Evolutionary conservation across 148 eudicot genomes (phyloP), one percentile per base, ranked within the genome.

Genomic region (Pouteria glomerata): DNA sequence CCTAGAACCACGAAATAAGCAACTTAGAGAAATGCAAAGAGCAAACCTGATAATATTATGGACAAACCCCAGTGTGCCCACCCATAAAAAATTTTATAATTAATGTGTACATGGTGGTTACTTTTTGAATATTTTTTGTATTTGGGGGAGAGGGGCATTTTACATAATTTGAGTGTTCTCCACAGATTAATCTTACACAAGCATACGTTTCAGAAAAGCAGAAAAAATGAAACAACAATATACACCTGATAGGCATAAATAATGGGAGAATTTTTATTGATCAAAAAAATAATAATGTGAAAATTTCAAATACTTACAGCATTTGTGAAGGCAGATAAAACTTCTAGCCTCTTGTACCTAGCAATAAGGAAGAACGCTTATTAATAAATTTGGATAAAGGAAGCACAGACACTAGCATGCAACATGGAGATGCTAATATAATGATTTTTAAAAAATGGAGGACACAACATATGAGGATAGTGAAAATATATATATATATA

Each of bases 321-420:
- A 82, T 91, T 95, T 52, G 99, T 95, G 80, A 95, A 95, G 68
- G 99, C 99, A 70, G 99, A 70, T 75, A 95, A 83, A 80, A 95
- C 99, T 78, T 95, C 99, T 71, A 95, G 85, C 81, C 99, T 86
- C 77, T 88, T 95, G 79, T 91, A 95, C 90, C 99, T 95, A 88
- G 60, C 61, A 71, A 14, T 21, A 66, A 68, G 60, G 75, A 35
- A 61, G n/a, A 68, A 70, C 15, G 52, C 26, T n/a, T 2, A 31
- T 76, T 35, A 75, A 34, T 57, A 33, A 14, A 42, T 16, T 14
- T 35, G 33, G 27, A 33, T 23, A 13, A n/a, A n/a, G n/a, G n/a
- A n/a, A n/a, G n/a, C n/a, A n/a, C n/a, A n/a, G n/a, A n/a, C n/a
- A n/a, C n/a, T n/a, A n/a, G n/a, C n/a, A n/a, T n/a, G n/a, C n/a